phyloP scores from a whole-genome alignment of 495 filamentous ascomycete species.

The Annulohypoxylon moriforme region DNA sequence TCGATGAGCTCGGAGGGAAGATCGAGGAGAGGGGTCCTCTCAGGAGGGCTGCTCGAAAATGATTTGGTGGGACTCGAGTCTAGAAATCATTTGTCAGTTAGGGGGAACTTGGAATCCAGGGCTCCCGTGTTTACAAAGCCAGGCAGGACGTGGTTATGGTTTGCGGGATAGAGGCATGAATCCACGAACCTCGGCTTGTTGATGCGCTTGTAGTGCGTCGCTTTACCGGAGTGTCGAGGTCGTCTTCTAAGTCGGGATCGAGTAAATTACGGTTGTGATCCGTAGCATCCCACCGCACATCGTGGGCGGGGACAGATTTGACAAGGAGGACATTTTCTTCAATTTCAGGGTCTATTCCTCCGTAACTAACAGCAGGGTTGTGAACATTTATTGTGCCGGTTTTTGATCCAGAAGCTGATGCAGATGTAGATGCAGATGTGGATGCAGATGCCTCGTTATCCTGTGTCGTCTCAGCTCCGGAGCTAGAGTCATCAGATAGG shows the following conservation, averaged over 20 bases:
- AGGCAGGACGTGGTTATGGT: conserved; percentile 8
- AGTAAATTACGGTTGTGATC: conserved; percentile 28
- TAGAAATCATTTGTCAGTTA: conserved; percentile 34
- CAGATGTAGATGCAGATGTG: neutral
- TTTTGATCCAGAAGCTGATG: conserved; percentile 14
- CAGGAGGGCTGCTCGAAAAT: conserved; percentile 11
- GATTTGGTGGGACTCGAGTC: conserved; percentile 21
- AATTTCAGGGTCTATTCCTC: conserved; percentile 45
- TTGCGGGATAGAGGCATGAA: conserved; percentile 11
- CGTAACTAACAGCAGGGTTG: conserved; percentile 44
- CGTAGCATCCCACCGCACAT: conserved; percentile 27
- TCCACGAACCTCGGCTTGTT: conserved; percentile 41
- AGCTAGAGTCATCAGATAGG: conserved; percentile 21
- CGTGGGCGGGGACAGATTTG: conserved; percentile 38
- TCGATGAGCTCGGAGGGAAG: conserved; percentile 74
- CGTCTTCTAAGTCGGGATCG: conserved; percentile 29
- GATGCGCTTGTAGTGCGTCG: conserved; percentile 22
- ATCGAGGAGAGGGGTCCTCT: conserved; percentile 48
- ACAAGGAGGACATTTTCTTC: conserved; percentile 42
- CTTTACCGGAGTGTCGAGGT: conserved; percentile 11
- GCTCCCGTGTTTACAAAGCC: conserved; percentile 18
- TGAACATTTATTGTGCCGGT: conserved; percentile 37
- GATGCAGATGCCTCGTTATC: conserved; percentile 14
- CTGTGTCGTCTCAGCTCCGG: conserved; percentile 1
- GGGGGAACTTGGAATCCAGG: conserved; percentile 4